Conservation (phyloP, 352 stramenopile genomes). For the Blastocystis sp. region DNA sequence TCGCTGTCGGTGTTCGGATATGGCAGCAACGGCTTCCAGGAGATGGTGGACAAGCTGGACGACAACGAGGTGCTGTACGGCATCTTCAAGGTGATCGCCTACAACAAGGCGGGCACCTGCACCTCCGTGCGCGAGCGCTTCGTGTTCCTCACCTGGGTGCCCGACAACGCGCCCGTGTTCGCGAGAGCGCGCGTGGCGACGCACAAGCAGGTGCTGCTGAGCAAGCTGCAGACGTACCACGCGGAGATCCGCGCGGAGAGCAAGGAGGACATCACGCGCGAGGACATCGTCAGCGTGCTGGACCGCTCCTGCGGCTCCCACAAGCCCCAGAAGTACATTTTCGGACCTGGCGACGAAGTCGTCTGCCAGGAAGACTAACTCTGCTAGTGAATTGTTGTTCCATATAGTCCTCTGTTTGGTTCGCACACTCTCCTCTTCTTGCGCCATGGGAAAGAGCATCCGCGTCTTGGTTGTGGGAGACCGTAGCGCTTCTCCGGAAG, state of each 20-base stretch:
- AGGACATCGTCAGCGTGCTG: conserved; percentile 63
- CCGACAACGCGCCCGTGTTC: conserved; percentile 44
- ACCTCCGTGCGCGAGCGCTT: conserved; percentile 52
- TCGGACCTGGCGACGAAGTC: conserved; percentile 63
- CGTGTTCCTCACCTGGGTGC: conserved; percentile 62
- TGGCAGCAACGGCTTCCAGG: conserved; percentile 43
- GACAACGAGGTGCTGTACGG: conserved; percentile 64
- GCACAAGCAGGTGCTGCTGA: conserved; percentile 64
- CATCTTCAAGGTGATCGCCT: conserved; percentile 64
- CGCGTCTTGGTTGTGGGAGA: conserved; percentile 56
- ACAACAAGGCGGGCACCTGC: conserved; percentile 40
- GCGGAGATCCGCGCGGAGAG: conserved; percentile 61
- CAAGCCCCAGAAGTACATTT: conserved; percentile 66
- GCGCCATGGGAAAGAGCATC: conserved; percentile 11
- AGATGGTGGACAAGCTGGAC: conserved; percentile 32
- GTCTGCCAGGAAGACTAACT: conserved; percentile 42
- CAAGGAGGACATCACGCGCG: conserved; percentile 54
- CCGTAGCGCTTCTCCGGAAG: neutral
- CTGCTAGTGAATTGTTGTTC: conserved; percentile 29
- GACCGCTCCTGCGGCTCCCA: conserved; percentile 17
- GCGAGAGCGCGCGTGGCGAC: conserved; percentile 53
- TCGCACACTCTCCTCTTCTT: neutral
- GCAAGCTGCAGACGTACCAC: conserved; percentile 56
- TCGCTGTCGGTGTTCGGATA: conserved; percentile 53
- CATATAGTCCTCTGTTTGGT: conserved; percentile 15